These are phyloP conservation scores for Rhododendron henanense DNA, from an alignment of 148 eudicot species.

Conservation along the genomic window DNA sequence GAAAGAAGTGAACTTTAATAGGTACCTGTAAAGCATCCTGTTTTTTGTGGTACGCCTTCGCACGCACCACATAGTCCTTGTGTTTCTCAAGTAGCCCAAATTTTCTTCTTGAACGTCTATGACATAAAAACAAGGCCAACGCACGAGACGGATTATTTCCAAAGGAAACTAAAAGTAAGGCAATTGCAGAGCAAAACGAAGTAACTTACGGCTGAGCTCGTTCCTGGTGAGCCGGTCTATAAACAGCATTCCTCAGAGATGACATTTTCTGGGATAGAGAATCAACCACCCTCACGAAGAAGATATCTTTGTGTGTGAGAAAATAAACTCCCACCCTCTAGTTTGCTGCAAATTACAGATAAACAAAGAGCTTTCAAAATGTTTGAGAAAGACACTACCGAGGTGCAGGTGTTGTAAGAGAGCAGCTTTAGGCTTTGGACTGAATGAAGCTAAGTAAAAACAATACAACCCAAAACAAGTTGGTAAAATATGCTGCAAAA, in stretches of 20 bases:
- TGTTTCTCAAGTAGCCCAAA: conserved; percentile 88
- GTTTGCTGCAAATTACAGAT: conserved; percentile 5
- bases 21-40: conserved; percentile 63
- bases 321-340: neutral
- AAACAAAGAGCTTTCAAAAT: neutral
- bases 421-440: neutral
- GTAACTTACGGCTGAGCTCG: conserved; percentile 82
- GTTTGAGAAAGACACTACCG: neutral
- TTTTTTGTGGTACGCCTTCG: conserved; percentile 66
- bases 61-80: conserved; percentile 79
- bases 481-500: neutral
- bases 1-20: neutral
- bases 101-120: conserved; percentile 49
- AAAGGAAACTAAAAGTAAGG: neutral
- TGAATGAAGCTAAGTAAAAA: neutral
- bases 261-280: conserved; percentile 42
- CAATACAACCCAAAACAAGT: neutral
- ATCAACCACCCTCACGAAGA: neutral
- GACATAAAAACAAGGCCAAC: conserved; percentile 1
- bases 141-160: neutral
- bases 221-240: conserved; percentile 74
- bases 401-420: neutral
- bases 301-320: neutral
- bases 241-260: conserved; percentile 63
- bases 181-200: neutral